These are phyloP conservation scores for Crithidia expoeki DNA, from an alignment of 208 protist species.

Conservation along the genomic window DNA sequence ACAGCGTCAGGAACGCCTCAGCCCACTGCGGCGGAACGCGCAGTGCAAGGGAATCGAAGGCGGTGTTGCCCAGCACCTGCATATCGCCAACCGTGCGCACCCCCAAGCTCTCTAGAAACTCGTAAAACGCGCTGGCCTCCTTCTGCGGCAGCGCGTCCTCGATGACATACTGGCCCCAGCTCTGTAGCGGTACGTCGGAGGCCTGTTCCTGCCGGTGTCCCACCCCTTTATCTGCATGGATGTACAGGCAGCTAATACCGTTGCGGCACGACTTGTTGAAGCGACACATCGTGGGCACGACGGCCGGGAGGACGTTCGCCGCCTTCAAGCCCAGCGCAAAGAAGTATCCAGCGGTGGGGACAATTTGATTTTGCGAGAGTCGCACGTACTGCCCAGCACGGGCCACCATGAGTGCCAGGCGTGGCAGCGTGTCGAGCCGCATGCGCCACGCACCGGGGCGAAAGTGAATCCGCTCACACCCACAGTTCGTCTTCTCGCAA, in stretches of 20 bases:
- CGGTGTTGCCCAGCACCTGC: conserved; percentile 69
- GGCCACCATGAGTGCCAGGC: conserved; percentile 31
- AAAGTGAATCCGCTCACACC: conserved; percentile 69
- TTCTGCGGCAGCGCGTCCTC: conserved; percentile 24
- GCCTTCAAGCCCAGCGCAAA: conserved; percentile 68
- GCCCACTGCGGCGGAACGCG: conserved; percentile 48
- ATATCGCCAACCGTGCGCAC: conserved; percentile 78
- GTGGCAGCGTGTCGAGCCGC: conserved; percentile 59
- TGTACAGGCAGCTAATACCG: conserved; percentile 74
- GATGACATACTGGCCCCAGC: conserved; percentile 22
- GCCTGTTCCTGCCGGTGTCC: conserved; percentile 36
- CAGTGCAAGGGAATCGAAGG: conserved; percentile 69
- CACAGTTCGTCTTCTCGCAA: conserved; percentile 50
- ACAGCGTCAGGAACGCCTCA: conserved; percentile 55
- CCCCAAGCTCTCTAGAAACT: conserved; percentile 54
- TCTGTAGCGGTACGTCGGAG: conserved; percentile 25
- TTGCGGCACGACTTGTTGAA: conserved; percentile 70
- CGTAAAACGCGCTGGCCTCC: conserved; percentile 46
- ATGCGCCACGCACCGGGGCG: conserved; percentile 50
- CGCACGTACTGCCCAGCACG: conserved; percentile 44
- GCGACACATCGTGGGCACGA: conserved; percentile 78
- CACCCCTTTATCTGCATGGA: conserved; percentile 59
- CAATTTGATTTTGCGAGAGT: conserved; percentile 41
- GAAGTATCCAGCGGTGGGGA: conserved; percentile 79
- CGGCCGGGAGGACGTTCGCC: conserved; percentile 55